Conservation (phyloP, 495 filamentous ascomycete genomes). For the Penicillium riverlandense region DNA sequence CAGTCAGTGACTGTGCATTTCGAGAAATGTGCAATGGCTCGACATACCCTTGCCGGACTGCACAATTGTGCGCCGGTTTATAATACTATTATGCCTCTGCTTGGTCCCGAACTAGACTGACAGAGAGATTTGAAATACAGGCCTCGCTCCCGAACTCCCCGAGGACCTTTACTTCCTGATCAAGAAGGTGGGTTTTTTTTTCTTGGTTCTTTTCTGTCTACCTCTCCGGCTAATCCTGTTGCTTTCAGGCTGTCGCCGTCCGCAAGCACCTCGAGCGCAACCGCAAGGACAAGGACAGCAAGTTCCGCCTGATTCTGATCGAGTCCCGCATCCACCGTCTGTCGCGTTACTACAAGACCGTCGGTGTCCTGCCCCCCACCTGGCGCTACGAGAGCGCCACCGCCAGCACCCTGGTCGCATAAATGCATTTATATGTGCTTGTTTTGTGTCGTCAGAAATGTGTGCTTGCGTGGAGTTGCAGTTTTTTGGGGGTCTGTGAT, state of each 20-base stretch:
- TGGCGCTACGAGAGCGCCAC: slow-evolving; percentile 88
- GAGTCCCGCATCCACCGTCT: slow-evolving; percentile 99
- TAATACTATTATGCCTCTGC: slow-evolving; percentile 65
- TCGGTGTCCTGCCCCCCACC: slow-evolving; percentile 94
- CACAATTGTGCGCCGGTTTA: slow-evolving; percentile 8
- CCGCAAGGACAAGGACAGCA: slow-evolving; percentile 99
- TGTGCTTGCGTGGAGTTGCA: neutral
- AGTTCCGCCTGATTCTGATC: slow-evolving; percentile 99
- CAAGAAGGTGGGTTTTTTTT: slow-evolving; percentile 72
- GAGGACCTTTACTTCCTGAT: slow-evolving; percentile 99
- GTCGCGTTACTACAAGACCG: slow-evolving; percentile 96
- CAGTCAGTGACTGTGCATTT: slow-evolving; percentile 3
- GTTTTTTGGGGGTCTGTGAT: neutral
- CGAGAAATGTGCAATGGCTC: slow-evolving; percentile 4
- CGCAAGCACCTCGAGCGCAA: slow-evolving; percentile 99
- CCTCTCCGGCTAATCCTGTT: slow-evolving; percentile 1
- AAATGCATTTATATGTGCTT: slow-evolving; percentile 14
- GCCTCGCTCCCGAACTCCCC: slow-evolving; percentile 93
- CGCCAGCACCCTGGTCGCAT: slow-evolving; percentile 49
- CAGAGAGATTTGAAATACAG: slow-evolving; percentile 80
- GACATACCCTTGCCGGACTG: slow-evolving; percentile 8
- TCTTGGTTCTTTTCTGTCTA: neutral
- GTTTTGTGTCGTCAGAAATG: too few relatives aligned
- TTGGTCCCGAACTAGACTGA: slow-evolving; percentile 85
- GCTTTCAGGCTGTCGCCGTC: slow-evolving; percentile 78